Conservation (phyloP, 2,329 filamentous ascomycete genomes). For the Blumeria hordei region DNA sequence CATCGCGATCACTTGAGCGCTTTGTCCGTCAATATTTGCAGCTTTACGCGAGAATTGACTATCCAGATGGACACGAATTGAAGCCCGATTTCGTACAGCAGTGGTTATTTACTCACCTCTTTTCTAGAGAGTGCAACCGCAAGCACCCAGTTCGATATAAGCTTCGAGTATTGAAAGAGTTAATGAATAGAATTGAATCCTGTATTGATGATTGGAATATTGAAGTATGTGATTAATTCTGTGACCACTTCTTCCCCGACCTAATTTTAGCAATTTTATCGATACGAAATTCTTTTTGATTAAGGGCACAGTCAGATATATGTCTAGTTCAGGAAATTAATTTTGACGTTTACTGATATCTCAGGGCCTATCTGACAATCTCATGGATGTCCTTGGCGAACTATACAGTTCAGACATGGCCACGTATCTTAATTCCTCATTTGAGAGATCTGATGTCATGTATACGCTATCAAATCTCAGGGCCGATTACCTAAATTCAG, state of each 20-base stretch:
- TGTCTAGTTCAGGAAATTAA: too few species aligned
- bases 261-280: too few species aligned
- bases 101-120: constrained; percentile 40
- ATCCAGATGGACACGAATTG: constrained; percentile 34
- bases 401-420: constrained; percentile 39
- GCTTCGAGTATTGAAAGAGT: constrained; percentile 45
- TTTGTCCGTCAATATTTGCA: constrained; percentile 63
- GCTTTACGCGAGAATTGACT: constrained; percentile 37
- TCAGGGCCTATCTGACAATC: constrained; percentile 63
- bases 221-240: constrained; percentile 39
- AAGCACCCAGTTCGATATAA: constrained; percentile 42
- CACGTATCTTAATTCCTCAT: constrained; percentile 39
- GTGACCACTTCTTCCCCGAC: too few species aligned
- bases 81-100: constrained; percentile 37
- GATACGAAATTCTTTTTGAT: too few species aligned
- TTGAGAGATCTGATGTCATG: constrained; percentile 51
- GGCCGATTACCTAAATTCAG: neutral
- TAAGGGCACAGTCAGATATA: too few species aligned
- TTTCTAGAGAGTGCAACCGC: constrained; percentile 27
- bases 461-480: constrained; percentile 23
- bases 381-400: constrained; percentile 43
- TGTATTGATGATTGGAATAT: constrained; percentile 62
- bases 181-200: constrained; percentile 45
- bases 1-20: constrained; percentile 19
- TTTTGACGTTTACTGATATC: constrained; percentile 1